Evolutionary conservation across 2,329 filamentous ascomycete species (phyloP).

Genomic region (Monosporascus sp.): DNA sequence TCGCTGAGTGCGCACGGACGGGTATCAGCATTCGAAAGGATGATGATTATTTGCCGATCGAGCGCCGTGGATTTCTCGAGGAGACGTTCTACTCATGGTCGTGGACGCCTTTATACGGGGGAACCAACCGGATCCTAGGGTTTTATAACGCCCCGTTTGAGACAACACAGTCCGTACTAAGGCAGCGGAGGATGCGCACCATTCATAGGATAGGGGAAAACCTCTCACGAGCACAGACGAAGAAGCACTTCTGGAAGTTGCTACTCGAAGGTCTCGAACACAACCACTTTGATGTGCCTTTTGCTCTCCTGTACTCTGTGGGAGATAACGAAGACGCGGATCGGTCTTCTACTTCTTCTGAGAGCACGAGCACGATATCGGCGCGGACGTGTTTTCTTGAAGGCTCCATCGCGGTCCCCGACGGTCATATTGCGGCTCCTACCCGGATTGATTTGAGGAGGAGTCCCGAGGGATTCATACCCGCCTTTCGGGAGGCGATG

Average conservation of each 20-base stretch:
- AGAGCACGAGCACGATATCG: conserved; percentile 32
- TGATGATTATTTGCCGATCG: conserved; percentile 27
- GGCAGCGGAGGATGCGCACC: conserved; percentile 28
- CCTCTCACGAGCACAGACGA: conserved; percentile 25
- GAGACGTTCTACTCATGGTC: conserved; percentile 36
- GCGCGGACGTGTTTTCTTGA: conserved; percentile 31
- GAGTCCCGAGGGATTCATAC: conserved; percentile 29
- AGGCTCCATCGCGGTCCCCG: conserved; percentile 29
- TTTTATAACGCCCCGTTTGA: conserved; percentile 37
- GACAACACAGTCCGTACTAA: conserved; percentile 29
- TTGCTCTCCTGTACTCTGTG: conserved; percentile 36
- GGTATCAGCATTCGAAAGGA: conserved; percentile 29
- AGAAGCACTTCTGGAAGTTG: conserved; percentile 30
- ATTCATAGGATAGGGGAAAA: conserved; percentile 28
- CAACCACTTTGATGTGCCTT: conserved; percentile 33
- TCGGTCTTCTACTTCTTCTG: conserved; percentile 28
- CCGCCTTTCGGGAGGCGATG: conserved; percentile 33
- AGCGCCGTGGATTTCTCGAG: conserved; percentile 31
- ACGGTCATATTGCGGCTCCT: conserved; percentile 28
- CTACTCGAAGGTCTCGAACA: conserved; percentile 28
- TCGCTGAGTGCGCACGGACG: conserved; percentile 31
- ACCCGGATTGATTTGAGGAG: conserved; percentile 30
- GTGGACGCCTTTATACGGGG: conserved; percentile 33
- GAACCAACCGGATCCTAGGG: conserved; percentile 29
- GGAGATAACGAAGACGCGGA: conserved; percentile 32